A percentile compares a stretch with the other conserved stretches of the same genome.
Conservation (phyloP, 2,329 filamentous ascomycete species). For the Pestalotiopsis sp. region DNA sequence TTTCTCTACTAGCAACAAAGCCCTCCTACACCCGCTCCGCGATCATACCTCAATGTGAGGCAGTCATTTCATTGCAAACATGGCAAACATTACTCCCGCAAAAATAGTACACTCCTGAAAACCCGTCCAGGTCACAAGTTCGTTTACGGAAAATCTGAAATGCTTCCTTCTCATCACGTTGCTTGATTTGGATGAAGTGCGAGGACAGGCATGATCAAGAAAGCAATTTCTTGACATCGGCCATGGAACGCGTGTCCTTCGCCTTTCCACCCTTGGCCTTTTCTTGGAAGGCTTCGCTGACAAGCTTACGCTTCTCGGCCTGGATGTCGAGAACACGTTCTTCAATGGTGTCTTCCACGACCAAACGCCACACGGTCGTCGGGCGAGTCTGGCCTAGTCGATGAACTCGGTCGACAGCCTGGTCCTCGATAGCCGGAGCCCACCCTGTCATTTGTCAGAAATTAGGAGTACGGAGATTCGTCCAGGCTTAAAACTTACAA, state of each 20-base stretch:
- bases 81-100: too few species aligned
- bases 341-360: slow-evolving; percentile 81
- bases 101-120: too few species aligned
- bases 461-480: neutral
- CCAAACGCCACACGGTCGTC: slow-evolving; percentile 78
- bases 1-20: too few species aligned
- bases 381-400: slow-evolving; percentile 79
- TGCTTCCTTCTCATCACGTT: neutral
- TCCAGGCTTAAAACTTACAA: slow-evolving; percentile 46
- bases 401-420: slow-evolving; percentile 87
- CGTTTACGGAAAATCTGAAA: neutral
- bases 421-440: slow-evolving; percentile 91
- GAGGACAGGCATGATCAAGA: neutral
- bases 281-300: slow-evolving; percentile 79
- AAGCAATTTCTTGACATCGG: slow-evolving; percentile 17
- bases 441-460: slow-evolving; percentile 59
- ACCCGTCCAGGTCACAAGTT: too few species aligned
- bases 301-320: slow-evolving; percentile 75
- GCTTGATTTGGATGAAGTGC: neutral
- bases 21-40: too few species aligned
- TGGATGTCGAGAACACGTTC: slow-evolving; percentile 81
- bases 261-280: slow-evolving; percentile 46
- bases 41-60: too few species aligned
- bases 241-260: slow-evolving; percentile 17
- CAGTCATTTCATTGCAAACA: too few species aligned